Evolutionary conservation across 176 grass and related monocot genomes (phyloP), one percentile per base, ranked within the genome.

Genomic region (Oryza nivara): DNA sequence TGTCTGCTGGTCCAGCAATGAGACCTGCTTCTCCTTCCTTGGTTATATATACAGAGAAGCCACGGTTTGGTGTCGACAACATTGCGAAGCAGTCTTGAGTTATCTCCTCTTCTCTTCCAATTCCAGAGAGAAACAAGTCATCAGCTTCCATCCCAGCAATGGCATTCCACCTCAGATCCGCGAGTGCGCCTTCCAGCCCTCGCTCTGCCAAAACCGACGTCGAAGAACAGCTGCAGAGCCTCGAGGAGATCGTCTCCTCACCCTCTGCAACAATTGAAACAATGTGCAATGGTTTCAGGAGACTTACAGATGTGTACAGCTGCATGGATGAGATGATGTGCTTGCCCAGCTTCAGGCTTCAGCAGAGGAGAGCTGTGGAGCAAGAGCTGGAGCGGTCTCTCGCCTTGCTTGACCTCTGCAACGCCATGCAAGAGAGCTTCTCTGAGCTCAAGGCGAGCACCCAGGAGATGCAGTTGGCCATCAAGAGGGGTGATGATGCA

Each of bases 111-210:
- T 70, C 70, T 84, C 76, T 70, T 85, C 73, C 45, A 30, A 79
- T 16, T 34, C 65, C 84, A 72, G 17, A 64, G 38, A 79, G 34
- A 72, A 58, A 81, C 58, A 85, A 47, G 15, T 41, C n/a, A 14
- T 2, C 51, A 65, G 3, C 75, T 32, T 80, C 17, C 64, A 40
- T 43, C 77, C 6, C 35, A 47, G 11, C 44, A 28, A 90, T 92
- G 91, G 91, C 77, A 78, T 85, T 34, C 85, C 91, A 90, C 40
- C 14, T 75, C 3, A 88, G 83, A 78, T 88, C 86, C 7, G 45
- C 46, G 4, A 88, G 86, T 5, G 20, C 79, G 49, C 83, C 86
- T 45, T 82, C 80, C 2, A 83, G 78, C 13, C 69, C 83, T 41
- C 14, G 64, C 64, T 81, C 73, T 5, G n/a, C 49, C 0, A 17